Base-by-base conservation (phyloP, 345 rosid genomes). In the Dipteronia dyeriana region DNA sequence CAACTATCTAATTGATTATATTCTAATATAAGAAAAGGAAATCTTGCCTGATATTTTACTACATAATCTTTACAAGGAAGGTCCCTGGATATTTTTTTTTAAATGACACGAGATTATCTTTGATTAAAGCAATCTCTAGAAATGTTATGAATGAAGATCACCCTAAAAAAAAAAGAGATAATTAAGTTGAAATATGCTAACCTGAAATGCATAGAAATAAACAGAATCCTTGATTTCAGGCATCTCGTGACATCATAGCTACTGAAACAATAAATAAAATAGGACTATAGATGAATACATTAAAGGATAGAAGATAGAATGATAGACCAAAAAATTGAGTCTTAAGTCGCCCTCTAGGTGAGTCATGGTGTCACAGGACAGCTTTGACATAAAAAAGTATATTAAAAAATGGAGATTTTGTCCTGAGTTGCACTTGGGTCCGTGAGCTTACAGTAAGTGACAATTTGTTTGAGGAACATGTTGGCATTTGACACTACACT, bases 281-380 rank as follows among this genome's bases (percentile, higher is more conserved):
- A 67, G 25, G 16, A 67, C 25, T 67, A 1, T 3, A 34, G n/a
- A 57, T 34, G 12, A n/a, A 10, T 56, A 34, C 10, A 6, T 43
- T 25, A 13, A 71, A 17, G 65, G 26, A 57, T 3, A 54, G 26
- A 59, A 59, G 63, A 59, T 20, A 20, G 63, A 20, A 59, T 59
- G 63, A 59, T 59, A n/a, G 9, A 57, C 56, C 39, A 45, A 34
- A 71, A 31, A 8, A 71, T 19, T 34, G 75, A 71, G 31, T 31
- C 23, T 38, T n/a, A 66, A 17, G 79, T 61, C 68, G 53, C 80
- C 71, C 60, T 63, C 69, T 74, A 67, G 76, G 76, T 34, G 43
- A 59, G 74, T 77, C 77, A 75, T 77, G 79, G 62, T 76, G 76
- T 78, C 81, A 79, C 83, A 84, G 76, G 80, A 43, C 65, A 54